A percentile compares a stretch with the other conserved stretches of the same genome.
Evolutionary conservation across 495 filamentous ascomycete species (phyloP).

Genomic region (Talaromyces trachyspermus): DNA sequence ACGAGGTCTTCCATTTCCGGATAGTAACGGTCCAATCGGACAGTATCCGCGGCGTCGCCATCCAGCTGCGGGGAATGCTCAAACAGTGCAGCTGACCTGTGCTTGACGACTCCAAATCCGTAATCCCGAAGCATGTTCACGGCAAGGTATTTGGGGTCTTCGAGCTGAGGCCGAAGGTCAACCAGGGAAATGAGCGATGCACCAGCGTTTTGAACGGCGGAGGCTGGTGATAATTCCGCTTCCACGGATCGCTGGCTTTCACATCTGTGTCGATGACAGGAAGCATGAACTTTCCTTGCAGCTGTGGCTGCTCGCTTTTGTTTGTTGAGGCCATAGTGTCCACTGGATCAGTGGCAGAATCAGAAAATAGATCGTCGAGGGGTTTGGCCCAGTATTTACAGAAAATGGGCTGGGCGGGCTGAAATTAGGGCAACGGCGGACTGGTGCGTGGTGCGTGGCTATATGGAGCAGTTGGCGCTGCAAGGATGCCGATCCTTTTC

Average conservation of each 20-base stretch:
- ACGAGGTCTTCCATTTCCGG: neutral
- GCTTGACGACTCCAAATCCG: slow-evolving; percentile 1
- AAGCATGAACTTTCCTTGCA: neutral
- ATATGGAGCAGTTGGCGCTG: neutral
- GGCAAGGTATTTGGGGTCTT: neutral
- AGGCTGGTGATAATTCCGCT: neutral
- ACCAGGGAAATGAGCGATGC: neutral
- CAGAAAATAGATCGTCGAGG: neutral
- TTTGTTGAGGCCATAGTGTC: neutral
- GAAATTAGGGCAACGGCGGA: neutral
- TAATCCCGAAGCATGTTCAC: neutral
- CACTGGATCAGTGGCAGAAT: neutral
- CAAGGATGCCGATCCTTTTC: neutral
- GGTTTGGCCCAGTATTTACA: neutral
- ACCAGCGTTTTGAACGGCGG: neutral
- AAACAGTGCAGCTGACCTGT: neutral
- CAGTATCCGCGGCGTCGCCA: neutral
- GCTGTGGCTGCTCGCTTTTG: neutral
- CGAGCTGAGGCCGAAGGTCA: neutral
- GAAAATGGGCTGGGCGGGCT: neutral
- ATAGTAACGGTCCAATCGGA: neutral
- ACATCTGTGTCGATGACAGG: neutral
- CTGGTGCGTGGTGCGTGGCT: neutral
- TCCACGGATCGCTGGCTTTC: neutral
- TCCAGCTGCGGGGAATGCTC: neutral